Evolutionary conservation across 768 basidiomycete genomes (phyloP), one percentile per base, ranked within the genome.

Genomic region (Crepidotus variabilis): DNA sequence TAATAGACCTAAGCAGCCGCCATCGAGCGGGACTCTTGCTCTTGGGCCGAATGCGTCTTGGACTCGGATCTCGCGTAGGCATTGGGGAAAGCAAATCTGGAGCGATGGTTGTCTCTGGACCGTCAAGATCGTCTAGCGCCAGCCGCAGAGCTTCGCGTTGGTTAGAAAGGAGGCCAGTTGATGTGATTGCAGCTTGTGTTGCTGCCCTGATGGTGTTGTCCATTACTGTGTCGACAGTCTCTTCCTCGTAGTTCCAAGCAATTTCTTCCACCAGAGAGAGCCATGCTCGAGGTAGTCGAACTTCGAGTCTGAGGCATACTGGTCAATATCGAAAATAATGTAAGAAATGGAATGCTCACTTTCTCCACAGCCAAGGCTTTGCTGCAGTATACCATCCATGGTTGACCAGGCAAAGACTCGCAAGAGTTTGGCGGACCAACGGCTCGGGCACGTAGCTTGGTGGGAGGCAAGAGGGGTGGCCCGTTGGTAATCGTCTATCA

Each of bases 281-380:
- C 90, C 92, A 94, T 60, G 82, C 85, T n/a, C 86, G 81, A 9
- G 92, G 92, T 5, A 93, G 80, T 5, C 90, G 82, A 51, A 94
- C 87, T 68, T 93, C 92, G 59, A 94, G 75, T 57, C 77, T 78
- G 28, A 28, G 4, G 8, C 28, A 28, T 28, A 28, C 52, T 18
- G 21, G 16, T 16, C 9, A 45, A 49, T 32, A 51, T 5, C n/a
- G 24, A 47, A 47, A 24, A 23, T 22, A 22, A 4, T 2, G 16
- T n/a, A 5, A 34, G 16, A 35, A n/a, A 39, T 5, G 43, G 18
- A n/a, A 51, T 16, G 66, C 77, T 57, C 56, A 78, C 77, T 85
- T 85, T 56, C 81, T 82, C 91, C 92, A 94, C 5, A 94, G 74
- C 89, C 88, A 94, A 0, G 91, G 91, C 62, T 87, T 88, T n/a